phyloP scores from a whole-genome alignment of 768 basidiomycete genomes.

The Suillus decipiens region DNA sequence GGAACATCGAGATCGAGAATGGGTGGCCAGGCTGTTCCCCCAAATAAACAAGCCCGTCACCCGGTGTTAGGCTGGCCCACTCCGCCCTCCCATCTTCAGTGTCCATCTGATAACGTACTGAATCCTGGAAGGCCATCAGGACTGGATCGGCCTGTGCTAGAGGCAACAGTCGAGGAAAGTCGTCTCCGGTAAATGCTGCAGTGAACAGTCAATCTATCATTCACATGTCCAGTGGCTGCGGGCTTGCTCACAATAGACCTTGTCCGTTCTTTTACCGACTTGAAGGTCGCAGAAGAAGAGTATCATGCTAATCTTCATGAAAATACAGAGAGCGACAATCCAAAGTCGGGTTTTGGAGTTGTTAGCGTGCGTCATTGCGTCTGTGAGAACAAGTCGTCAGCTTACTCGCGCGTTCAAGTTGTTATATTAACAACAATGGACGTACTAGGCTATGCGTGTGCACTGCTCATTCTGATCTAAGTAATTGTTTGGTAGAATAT shows the following conservation, averaged over 20 bases:
- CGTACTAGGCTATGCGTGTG: not conserved
- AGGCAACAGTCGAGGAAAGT: not conserved
- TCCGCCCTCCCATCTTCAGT: slow-evolving; percentile 11
- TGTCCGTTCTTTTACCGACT: not conserved
- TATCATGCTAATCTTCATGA: not conserved
- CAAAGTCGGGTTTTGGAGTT: not conserved
- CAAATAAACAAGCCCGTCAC: slow-evolving; percentile 27
- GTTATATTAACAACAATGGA: not conserved
- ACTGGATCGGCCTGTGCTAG: not conserved
- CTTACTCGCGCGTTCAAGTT: not conserved
- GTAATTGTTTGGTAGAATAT: not conserved
- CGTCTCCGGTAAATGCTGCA: not conserved
- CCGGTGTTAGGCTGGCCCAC: slow-evolving; percentile 28
- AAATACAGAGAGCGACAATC: not conserved
- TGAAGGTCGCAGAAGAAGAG: not conserved
- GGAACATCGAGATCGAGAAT: slow-evolving; percentile 40
- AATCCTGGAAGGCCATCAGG: not conserved
- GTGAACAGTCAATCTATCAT: not conserved
- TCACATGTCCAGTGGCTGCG: not conserved
- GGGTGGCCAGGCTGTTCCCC: slow-evolving; percentile 23
- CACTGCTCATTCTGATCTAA: not conserved
- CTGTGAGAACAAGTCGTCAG: not conserved
- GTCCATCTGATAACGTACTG: not conserved
- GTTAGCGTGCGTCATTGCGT: not conserved
- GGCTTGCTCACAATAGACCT: not conserved